phyloP scores from a whole-genome alignment of 1,284 basidiomycete genomes.

The Tilletia caries region DNA sequence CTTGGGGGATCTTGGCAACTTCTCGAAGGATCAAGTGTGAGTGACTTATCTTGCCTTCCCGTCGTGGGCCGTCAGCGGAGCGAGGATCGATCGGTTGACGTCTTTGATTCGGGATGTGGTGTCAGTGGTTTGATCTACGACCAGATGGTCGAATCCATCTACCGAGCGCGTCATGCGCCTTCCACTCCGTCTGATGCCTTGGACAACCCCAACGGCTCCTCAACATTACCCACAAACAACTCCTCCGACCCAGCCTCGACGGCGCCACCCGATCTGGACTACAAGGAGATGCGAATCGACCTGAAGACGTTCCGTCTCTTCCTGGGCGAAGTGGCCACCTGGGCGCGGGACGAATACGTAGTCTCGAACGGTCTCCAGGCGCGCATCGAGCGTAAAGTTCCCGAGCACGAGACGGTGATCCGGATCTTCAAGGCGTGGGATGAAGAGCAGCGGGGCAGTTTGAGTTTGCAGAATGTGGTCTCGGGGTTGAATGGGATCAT shows the following conservation, averaged over 20 bases:
- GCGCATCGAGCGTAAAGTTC: constrained; percentile 47
- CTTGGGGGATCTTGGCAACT: constrained; percentile 73
- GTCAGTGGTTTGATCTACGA: constrained; percentile 47
- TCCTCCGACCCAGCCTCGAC: not conserved
- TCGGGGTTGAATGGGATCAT: constrained; percentile 84
- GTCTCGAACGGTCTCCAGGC: constrained; percentile 59
- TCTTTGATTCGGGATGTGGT: not conserved
- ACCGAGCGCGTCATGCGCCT: constrained; percentile 48
- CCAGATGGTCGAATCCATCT: constrained; percentile 51
- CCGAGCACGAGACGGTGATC: constrained; percentile 42
- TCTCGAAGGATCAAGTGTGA: constrained; percentile 84
- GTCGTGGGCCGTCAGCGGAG: constrained; percentile 22
- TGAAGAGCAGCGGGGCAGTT: constrained; percentile 39
- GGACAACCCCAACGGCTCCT: not conserved
- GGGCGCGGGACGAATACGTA: constrained; percentile 92
- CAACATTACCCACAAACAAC: constrained; percentile 23
- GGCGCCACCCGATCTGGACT: constrained; percentile 46
- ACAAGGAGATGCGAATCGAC: constrained; percentile 74
- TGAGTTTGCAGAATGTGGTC: constrained; percentile 57
- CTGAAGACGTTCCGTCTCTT: constrained; percentile 83
- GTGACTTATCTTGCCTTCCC: constrained; percentile 66
- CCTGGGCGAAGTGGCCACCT: constrained; percentile 86
- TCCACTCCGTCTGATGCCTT: not conserved
- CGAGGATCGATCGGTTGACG: not conserved
- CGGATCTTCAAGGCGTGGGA: constrained; percentile 49